Evolutionary conservation across 495 filamentous ascomycete genomes (phyloP).

Genomic region (Podospora appendiculata): DNA sequence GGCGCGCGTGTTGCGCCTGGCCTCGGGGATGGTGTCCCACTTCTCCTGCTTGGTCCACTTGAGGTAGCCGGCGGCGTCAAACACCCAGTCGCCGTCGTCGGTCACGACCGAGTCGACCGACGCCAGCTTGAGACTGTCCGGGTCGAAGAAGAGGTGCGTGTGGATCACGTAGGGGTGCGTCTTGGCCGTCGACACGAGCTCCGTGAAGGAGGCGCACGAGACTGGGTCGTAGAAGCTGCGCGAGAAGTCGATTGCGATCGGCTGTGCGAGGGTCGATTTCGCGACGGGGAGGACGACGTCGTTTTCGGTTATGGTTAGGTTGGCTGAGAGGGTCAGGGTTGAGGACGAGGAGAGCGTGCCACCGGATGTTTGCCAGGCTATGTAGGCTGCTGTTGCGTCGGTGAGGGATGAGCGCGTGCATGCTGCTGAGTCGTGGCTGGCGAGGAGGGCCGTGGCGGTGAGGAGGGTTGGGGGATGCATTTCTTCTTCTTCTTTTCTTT

Average conservation of each 20-base stretch:
- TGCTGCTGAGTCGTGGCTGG: slow-evolving; percentile 8
- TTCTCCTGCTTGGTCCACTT: slow-evolving; percentile 24
- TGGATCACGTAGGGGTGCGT: slow-evolving; percentile 29
- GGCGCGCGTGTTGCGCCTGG: slow-evolving; percentile 21
- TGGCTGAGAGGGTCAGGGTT: slow-evolving; percentile 7
- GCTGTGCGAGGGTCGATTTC: slow-evolving; percentile 25
- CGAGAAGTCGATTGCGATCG: slow-evolving; percentile 37
- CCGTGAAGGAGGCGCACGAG: slow-evolving; percentile 39
- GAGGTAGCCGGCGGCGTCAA: slow-evolving; percentile 29
- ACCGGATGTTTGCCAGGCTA: slow-evolving; percentile 12
- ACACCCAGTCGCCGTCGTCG: slow-evolving; percentile 31
- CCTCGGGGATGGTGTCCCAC: slow-evolving; percentile 28
- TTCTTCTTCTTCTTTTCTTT: too few relatives aligned
- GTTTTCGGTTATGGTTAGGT: slow-evolving; percentile 23
- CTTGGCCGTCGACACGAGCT: slow-evolving; percentile 32
- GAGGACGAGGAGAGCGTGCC: slow-evolving; percentile 8
- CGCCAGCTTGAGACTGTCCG: slow-evolving; percentile 18
- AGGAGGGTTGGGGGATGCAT: neutral
- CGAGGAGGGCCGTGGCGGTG: slow-evolving; percentile 14
- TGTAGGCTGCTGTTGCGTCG: slow-evolving; percentile 17
- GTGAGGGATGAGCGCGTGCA: slow-evolving; percentile 20
- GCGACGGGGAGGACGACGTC: slow-evolving; percentile 26
- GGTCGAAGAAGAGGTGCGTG: slow-evolving; percentile 20
- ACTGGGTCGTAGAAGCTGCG: slow-evolving; percentile 36
- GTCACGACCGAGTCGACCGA: slow-evolving; percentile 30